Percentiles rank a stretch among this genome's conserved stretches.
phyloP scores from a whole-genome alignment of 2,329 filamentous ascomycete genomes.

The Phaeoacremonium minimum region DNA sequence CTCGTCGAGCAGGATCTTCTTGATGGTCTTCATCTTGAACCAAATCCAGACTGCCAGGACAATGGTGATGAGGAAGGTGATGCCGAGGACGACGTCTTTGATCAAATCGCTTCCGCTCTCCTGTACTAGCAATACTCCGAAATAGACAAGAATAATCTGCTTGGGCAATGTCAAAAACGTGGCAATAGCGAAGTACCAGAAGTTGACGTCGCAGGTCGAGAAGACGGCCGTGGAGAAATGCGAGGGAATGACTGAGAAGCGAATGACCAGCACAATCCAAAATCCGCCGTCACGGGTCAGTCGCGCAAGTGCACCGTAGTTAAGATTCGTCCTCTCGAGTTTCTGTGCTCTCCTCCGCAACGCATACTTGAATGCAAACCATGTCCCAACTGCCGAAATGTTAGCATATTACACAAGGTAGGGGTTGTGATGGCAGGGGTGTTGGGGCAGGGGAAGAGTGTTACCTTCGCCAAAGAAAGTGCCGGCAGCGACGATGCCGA shows the following conservation, averaged over 20 bases:
- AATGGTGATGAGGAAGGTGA: slow-evolving; percentile 27
- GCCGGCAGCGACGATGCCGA: slow-evolving; percentile 32
- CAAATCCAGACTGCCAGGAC: slow-evolving; percentile 29
- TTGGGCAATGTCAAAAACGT: slow-evolving; percentile 35
- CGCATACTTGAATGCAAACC: slow-evolving; percentile 33
- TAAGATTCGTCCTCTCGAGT: slow-evolving; percentile 33
- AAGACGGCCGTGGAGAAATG: slow-evolving; percentile 39
- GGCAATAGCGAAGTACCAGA: slow-evolving; percentile 32
- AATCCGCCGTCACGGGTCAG: slow-evolving; percentile 35
- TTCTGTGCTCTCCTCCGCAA: slow-evolving; percentile 28
- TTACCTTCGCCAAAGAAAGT: slow-evolving; percentile 34
- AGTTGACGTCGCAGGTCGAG: slow-evolving; percentile 34
- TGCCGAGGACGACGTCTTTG: slow-evolving; percentile 26
- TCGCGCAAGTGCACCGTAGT: slow-evolving; percentile 31
- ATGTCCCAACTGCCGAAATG: slow-evolving; percentile 32
- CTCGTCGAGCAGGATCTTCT: slow-evolving; percentile 26
- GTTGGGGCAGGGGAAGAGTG: slow-evolving; percentile 1
- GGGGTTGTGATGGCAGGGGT: background rate
- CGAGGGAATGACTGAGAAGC: slow-evolving; percentile 32
- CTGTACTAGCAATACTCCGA: slow-evolving; percentile 29
- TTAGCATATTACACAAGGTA: too few relatives aligned
- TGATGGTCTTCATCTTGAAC: slow-evolving; percentile 26
- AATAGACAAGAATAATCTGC: slow-evolving; percentile 34
- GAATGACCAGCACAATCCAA: slow-evolving; percentile 33
- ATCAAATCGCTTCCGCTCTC: slow-evolving; percentile 18